These are phyloP conservation scores for Candida glucosophila DNA, from an alignment of 1,139 yeast genomes.

Conservation along the genomic window DNA sequence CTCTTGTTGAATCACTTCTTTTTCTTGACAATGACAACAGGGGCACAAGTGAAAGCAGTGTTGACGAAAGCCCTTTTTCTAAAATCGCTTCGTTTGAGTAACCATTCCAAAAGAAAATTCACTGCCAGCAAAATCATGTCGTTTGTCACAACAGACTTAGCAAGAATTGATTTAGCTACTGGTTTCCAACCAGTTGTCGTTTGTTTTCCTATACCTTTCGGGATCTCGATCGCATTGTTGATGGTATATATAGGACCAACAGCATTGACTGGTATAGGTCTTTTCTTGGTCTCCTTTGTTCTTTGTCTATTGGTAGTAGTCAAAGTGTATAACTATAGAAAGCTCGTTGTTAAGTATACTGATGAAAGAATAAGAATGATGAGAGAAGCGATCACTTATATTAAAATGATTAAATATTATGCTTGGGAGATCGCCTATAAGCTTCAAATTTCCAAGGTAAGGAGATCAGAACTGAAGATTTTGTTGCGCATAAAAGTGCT, in stretches of 20 bases:
- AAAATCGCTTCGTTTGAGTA: conserved; percentile 31
- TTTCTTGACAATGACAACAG: conserved; percentile 39
- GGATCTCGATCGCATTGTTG: conserved; percentile 29
- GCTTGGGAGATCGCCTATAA: conserved; percentile 43
- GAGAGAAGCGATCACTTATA: conserved; percentile 35
- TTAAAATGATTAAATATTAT: conserved; percentile 37
- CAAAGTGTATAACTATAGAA: conserved; percentile 28
- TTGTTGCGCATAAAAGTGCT: conserved; percentile 36
- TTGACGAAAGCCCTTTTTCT: conserved; percentile 30
- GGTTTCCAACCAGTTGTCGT: conserved; percentile 39
- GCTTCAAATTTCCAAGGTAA: conserved; percentile 22
- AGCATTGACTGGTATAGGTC: conserved; percentile 36
- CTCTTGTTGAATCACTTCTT: conserved; percentile 35
- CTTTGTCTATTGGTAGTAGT: conserved; percentile 29
- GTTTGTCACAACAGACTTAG: conserved; percentile 37
- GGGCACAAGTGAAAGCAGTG: conserved; percentile 36
- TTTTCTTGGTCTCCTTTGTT: conserved; percentile 31
- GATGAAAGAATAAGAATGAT: conserved; percentile 36
- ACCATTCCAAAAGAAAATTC: conserved; percentile 26
- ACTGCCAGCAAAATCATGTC: conserved; percentile 35
- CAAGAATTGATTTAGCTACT: conserved; percentile 38
- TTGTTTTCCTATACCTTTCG: conserved; percentile 38
- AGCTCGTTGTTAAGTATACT: conserved; percentile 29
- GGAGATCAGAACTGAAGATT: conserved; percentile 32
- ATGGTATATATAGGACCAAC: conserved; percentile 30